Conservation (phyloP, 441 rosid genomes). For the Hura crepitans region DNA sequence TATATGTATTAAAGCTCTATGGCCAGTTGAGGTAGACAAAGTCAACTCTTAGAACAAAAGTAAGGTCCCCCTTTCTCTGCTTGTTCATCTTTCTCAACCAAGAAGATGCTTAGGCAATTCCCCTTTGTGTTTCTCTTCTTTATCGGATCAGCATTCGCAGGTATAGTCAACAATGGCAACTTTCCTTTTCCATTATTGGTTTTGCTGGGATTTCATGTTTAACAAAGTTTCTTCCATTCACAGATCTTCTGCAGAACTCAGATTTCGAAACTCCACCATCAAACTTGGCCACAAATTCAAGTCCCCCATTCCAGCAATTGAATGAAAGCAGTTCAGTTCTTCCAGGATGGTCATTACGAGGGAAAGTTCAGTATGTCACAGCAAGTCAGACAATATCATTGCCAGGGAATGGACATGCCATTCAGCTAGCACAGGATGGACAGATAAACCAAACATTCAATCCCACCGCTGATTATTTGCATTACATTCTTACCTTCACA, state of each 20-base stretch:
- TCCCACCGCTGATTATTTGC: conserved; percentile 29
- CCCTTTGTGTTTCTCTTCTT: conserved; percentile 1
- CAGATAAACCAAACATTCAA: conserved; percentile 51
- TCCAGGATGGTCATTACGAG: conserved; percentile 53
- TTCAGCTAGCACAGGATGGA: conserved; percentile 39
- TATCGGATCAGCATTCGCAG: conserved; percentile 5
- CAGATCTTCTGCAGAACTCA: conserved; percentile 47
- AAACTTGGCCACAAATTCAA: conserved; percentile 27
- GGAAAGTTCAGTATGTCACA: conserved; percentile 42
- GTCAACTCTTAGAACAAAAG: no score
- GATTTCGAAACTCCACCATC: conserved; percentile 58
- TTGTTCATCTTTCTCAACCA: conserved; percentile 2
- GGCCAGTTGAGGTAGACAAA: no score
- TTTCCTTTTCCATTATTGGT: no score
- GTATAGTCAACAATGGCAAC: background rate
- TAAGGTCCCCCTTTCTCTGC: background rate
- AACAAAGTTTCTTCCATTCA: conserved; percentile 5
- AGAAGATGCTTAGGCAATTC: background rate
- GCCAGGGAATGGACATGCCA: conserved; percentile 44
- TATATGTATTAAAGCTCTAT: no score
- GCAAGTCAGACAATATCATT: conserved; percentile 25
- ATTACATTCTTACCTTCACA: conserved; percentile 47
- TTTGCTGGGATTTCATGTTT: background rate
- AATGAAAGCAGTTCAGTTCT: conserved; percentile 39
- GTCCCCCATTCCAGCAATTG: conserved; percentile 22